Evolutionary conservation across 1,284 basidiomycete species (phyloP).

Genomic region (Sphaerobolus stellatus): DNA sequence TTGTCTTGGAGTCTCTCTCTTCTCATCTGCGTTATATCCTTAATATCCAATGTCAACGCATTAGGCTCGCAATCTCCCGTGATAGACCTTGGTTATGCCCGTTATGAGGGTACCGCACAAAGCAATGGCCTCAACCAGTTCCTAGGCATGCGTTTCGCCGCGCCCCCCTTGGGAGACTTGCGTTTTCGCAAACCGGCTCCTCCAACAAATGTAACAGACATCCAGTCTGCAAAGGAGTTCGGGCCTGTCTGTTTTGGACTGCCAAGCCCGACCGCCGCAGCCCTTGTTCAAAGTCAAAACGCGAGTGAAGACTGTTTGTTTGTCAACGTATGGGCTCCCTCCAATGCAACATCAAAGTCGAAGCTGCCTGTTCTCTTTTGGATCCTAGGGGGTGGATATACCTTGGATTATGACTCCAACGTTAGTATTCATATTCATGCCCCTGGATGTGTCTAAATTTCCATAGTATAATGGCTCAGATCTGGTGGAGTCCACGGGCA

Average conservation of each 20-base stretch:
- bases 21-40: too few species aligned
- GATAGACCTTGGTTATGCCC: slow-evolving; percentile 18
- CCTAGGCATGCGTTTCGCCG: slow-evolving; percentile 30
- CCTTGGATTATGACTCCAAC: slow-evolving; percentile 12
- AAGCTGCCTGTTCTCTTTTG: slow-evolving; percentile 33
- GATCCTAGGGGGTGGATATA: slow-evolving; percentile 37
- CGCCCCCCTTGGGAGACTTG: slow-evolving; percentile 26
- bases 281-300: background rate
- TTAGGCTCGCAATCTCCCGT: slow-evolving; percentile 10
- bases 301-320: slow-evolving; percentile 37
- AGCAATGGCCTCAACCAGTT: slow-evolving; percentile 19
- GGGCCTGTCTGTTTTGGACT: slow-evolving; percentile 1
- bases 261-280: too few species aligned
- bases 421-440: background rate
- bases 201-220: background rate
- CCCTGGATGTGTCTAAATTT: background rate
- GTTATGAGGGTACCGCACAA: slow-evolving; percentile 18
- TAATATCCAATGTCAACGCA: too few species aligned
- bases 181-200: slow-evolving; percentile 24
- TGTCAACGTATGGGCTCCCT: slow-evolving; percentile 36
- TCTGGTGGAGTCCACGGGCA: slow-evolving; percentile 15
- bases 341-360: slow-evolving; percentile 18
- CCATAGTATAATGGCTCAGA: slow-evolving; percentile 14
- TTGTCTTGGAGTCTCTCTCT: too few species aligned
- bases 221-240: slow-evolving; percentile 8